Conservation (phyloP, 2,329 filamentous ascomycete genomes). For the Dactylellina haptotyla region DNA sequence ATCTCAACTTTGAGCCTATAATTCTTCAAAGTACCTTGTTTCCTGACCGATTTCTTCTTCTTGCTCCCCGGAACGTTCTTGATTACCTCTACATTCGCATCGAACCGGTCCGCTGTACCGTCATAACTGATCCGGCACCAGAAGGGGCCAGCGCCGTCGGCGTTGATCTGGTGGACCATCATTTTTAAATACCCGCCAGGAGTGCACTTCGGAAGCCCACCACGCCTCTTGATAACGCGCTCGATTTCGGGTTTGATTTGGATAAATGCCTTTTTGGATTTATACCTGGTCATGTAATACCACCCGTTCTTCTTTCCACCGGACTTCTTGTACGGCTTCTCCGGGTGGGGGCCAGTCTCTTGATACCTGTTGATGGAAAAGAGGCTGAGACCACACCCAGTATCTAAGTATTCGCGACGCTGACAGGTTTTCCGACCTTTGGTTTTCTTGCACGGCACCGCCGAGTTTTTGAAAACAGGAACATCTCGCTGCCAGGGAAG, state of each 20-base stretch:
- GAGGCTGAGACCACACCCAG: conserved; percentile 14
- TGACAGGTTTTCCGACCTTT: conserved; percentile 4
- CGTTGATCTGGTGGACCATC: conserved; percentile 22
- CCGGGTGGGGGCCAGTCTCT: not conserved
- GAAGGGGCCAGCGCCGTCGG: conserved; percentile 23
- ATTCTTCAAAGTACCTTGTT: not conserved
- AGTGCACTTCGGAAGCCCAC: not conserved
- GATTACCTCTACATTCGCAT: not conserved
- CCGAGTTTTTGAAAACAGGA: conserved; percentile 1
- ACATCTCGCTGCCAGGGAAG: conserved; percentile 12
- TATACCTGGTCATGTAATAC: not conserved
- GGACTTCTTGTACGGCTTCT: conserved; percentile 17
- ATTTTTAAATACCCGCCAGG: conserved; percentile 18
- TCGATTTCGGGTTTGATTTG: not conserved
- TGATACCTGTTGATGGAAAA: conserved; percentile 25
- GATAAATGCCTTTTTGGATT: not conserved
- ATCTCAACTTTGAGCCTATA: conserved; percentile 6
- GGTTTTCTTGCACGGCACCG: conserved; percentile 1
- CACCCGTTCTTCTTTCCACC: not conserved
- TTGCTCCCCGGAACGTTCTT: conserved; percentile 16
- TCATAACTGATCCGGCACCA: conserved; percentile 14
- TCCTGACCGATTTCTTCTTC: not conserved
- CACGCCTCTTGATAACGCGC: not conserved
- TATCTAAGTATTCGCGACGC: not conserved
- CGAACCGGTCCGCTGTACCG: not conserved